phyloP scores from a whole-genome alignment of 768 basidiomycete species.

The Rhizopogon vinicolor region DNA sequence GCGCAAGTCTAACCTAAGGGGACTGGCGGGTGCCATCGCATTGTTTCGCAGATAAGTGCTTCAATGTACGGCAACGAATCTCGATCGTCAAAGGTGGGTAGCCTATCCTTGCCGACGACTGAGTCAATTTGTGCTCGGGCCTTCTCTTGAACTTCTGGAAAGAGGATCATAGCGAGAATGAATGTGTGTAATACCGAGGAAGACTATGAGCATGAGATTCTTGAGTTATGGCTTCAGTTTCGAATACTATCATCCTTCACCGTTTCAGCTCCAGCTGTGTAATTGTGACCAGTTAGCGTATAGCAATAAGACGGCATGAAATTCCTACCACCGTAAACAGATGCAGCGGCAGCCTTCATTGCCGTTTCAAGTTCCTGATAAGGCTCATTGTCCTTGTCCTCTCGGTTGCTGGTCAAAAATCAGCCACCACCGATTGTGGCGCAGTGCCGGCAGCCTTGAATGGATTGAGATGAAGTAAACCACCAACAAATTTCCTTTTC shows the following conservation, averaged over 20 bases:
- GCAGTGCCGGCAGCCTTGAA: neutral
- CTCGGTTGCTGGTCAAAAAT: too few species aligned
- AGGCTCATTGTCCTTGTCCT: too few species aligned
- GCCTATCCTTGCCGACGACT: neutral
- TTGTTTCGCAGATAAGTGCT: slow-evolving; percentile 4
- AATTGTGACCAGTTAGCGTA: neutral
- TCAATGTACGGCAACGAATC: slow-evolving; percentile 2
- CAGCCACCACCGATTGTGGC: too few species aligned
- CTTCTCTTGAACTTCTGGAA: slow-evolving; percentile 6
- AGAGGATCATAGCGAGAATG: slow-evolving; percentile 1
- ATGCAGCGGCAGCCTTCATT: neutral
- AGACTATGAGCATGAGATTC: neutral
- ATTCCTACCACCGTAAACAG: slow-evolving; percentile 1
- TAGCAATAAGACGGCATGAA: neutral
- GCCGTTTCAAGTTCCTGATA: neutral
- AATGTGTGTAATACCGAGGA: neutral
- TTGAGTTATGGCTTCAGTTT: neutral
- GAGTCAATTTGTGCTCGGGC: slow-evolving; percentile 4
- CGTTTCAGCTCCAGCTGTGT: neutral
- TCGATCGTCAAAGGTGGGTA: slow-evolving; percentile 1
- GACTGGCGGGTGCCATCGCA: slow-evolving; percentile 2
- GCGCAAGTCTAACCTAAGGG: slow-evolving; percentile 3
- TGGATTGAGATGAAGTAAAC: too few species aligned
- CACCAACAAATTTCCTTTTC: too few species aligned
- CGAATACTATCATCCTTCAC: neutral